phyloP scores from a whole-genome alignment of 2,329 filamentous ascomycete genomes.

The Lachnellula suecica region DNA sequence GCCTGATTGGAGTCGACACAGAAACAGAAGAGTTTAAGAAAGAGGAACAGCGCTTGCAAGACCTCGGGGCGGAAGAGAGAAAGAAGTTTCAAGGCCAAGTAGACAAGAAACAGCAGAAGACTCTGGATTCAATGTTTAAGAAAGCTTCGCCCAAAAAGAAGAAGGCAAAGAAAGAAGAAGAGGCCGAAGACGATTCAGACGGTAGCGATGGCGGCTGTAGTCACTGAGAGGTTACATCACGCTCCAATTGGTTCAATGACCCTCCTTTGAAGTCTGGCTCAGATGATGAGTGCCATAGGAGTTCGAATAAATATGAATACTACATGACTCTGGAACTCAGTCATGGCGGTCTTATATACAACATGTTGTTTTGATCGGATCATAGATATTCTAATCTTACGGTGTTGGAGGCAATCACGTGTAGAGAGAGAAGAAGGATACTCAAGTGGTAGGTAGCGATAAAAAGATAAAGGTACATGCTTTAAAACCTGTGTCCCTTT shows the following conservation, averaged over 20 bases:
- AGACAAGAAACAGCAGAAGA: conserved; percentile 46
- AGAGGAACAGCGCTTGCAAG: conserved; percentile 64
- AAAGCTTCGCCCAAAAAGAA: conserved; percentile 37
- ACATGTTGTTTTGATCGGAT: no score
- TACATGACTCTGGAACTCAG: no score
- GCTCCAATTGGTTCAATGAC: not conserved
- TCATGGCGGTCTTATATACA: no score
- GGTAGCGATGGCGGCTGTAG: conserved; percentile 31
- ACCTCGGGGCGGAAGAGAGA: conserved; percentile 68
- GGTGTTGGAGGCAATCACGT: no score
- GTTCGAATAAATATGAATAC: no score
- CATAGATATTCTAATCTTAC: no score
- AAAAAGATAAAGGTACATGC: no score
- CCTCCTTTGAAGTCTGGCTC: no score
- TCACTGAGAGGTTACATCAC: conserved; percentile 21
- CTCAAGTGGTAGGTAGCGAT: no score
- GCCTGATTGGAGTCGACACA: conserved; percentile 78
- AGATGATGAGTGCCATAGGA: no score
- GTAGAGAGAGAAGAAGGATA: no score
- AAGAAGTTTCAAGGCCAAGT: conserved; percentile 76
- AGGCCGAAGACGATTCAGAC: conserved; percentile 24
- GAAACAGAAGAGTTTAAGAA: conserved; percentile 70
- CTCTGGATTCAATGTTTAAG: conserved; percentile 38
- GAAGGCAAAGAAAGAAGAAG: conserved; percentile 28
- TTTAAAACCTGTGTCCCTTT: no score